Percentiles rank a stretch among this genome's conserved stretches.
phyloP scores from a whole-genome alignment of 139 green algal species.

The Marvania coccoides region DNA sequence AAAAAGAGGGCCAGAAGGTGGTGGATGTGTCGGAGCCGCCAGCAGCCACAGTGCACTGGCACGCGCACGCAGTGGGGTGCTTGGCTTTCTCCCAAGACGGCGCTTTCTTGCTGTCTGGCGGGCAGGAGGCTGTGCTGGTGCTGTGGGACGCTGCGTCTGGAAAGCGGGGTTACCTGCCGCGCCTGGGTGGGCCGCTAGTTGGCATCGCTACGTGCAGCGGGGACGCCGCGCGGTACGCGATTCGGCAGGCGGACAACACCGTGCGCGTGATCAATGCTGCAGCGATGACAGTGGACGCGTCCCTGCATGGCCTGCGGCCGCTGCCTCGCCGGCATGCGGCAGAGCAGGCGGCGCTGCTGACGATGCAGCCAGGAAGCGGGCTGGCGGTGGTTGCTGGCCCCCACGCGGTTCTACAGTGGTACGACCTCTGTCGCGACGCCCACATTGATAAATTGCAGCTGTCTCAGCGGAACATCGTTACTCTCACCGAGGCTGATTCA shows the following conservation, averaged over 20 bases:
- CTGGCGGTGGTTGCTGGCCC: slow-evolving; percentile 42
- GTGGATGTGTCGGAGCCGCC: neutral
- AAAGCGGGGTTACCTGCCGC: slow-evolving; percentile 41
- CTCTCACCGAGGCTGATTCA: slow-evolving; percentile 21
- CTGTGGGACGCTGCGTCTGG: slow-evolving; percentile 61
- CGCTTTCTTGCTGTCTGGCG: slow-evolving; percentile 72
- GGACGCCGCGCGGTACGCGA: slow-evolving; percentile 44
- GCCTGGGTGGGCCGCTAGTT: slow-evolving; percentile 60
- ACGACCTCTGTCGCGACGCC: slow-evolving; percentile 37
- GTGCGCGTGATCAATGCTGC: slow-evolving; percentile 50
- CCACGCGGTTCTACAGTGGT: slow-evolving; percentile 59
- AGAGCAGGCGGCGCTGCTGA: neutral
- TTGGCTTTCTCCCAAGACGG: slow-evolving; percentile 70
- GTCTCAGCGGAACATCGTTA: slow-evolving; percentile 37
- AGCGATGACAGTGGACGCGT: slow-evolving; percentile 34
- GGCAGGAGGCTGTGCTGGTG: slow-evolving; percentile 72
- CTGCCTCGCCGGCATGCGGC: slow-evolving; percentile 1
- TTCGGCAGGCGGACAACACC: slow-evolving; percentile 68
- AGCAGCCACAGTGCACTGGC: slow-evolving; percentile 75
- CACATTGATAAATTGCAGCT: slow-evolving; percentile 54
- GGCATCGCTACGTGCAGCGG: slow-evolving; percentile 22
- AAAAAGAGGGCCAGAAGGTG: neutral
- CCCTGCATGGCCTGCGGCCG: slow-evolving; percentile 44
- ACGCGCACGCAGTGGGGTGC: slow-evolving; percentile 56
- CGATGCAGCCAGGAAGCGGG: slow-evolving; percentile 17